Base-by-base conservation (phyloP, 495 filamentous ascomycete species). In the Cetradonia linearis region DNA sequence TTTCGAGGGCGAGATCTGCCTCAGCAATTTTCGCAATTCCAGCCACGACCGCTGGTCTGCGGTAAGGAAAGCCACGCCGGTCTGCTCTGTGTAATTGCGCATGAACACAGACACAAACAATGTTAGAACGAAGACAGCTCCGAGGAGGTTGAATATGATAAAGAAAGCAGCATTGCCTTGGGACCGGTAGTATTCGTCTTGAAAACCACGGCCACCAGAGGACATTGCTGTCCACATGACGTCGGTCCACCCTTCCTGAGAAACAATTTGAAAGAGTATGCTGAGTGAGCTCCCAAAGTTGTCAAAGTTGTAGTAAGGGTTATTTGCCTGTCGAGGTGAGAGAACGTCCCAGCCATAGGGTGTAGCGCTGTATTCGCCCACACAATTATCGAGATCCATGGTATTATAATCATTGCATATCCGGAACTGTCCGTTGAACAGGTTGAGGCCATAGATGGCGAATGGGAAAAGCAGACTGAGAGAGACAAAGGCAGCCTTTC, bases 31-130 rank as follows among this genome's bases (percentile, higher is more conserved):
- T 55, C 93, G 80, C 64, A 99, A 72, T 72, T 99, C 93, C 27
- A 97, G 79, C 93, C 93, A 99, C 0, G 91, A 95, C 63, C 93
- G 84, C 71, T 99, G 93, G 65, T 99, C 93, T 1, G 94, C 86
- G 9, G 93, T 99, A 65, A 99, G 72, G 72, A 91, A 99, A 1
- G 93, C 93, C 58, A 99, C 93, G 10, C 93, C 93, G 11, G 93
- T 99, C 71, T 97, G 91, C 74, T 99, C 93, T 4, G 93, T 97
- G 75, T 97, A 97, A 70, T 94, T 97, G 48, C 93, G 87, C 94
- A 99, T 99, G 71, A 99, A 99, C 53, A 99, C 93, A 63, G 93
- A 96, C 37, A 97, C 93, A 70, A 99, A 99, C 68, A 99, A 76
- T 2, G 94, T 99, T 72, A 99, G 77, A 55, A 99, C 89, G 76